Conservation (phyloP, 2,329 filamentous ascomycete species). For the Dothideomycetes sp. region DNA sequence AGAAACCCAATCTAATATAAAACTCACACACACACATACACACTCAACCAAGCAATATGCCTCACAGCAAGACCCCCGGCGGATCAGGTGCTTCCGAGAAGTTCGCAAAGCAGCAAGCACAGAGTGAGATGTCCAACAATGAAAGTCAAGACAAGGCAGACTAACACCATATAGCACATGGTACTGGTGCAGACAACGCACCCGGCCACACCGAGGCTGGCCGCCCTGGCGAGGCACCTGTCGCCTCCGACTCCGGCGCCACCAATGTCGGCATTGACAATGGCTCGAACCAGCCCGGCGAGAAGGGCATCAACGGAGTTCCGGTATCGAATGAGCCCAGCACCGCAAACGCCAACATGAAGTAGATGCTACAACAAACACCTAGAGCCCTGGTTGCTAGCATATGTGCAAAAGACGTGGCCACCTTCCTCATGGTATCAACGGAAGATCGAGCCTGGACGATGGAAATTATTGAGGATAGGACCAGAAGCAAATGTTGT, state of each 20-base stretch:
- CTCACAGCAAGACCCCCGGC: constrained; percentile 19
- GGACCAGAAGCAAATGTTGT: too few relatives aligned
- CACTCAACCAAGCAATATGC: too few relatives aligned
- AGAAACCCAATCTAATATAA: too few relatives aligned
- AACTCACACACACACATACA: too few relatives aligned
- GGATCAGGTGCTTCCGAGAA: constrained; percentile 21
- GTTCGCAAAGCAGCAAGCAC: constrained; percentile 23
- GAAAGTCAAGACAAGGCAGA: background rate
- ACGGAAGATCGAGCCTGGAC: too few relatives aligned
- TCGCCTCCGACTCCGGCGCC: constrained; percentile 23
- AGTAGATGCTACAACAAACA: constrained; percentile 8
- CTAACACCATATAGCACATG: constrained; percentile 14
- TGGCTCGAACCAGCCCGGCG: constrained; percentile 21
- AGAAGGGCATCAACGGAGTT: constrained; percentile 22
- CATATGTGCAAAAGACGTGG: too few relatives aligned
- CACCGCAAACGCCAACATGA: constrained; percentile 15
- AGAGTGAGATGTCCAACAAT: constrained; percentile 13
- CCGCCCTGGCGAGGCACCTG: constrained; percentile 20
- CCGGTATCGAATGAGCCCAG: constrained; percentile 15
- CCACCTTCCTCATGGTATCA: too few relatives aligned
- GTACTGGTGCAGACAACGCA: constrained; percentile 22
- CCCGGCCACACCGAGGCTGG: constrained; percentile 18
- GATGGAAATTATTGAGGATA: too few relatives aligned
- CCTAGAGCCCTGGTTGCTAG: too few relatives aligned
- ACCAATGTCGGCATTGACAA: constrained; percentile 20